Base-by-base conservation (phyloP, 345 rosid species). In the Combretum micranthum region DNA sequence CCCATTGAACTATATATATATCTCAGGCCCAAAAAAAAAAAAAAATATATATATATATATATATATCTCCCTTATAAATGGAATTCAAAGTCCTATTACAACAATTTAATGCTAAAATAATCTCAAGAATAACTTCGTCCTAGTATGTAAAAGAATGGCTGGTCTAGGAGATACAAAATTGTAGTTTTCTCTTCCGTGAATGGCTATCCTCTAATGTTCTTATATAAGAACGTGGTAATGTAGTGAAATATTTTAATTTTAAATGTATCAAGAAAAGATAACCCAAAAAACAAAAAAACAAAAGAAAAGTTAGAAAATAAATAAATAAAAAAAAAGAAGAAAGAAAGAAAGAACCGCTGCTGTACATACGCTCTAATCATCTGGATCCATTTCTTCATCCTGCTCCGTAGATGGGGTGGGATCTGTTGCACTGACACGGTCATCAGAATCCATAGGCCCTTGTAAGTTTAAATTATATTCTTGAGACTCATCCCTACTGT, bases 341-440 rank as follows among this genome's bases (percentile, higher is more conserved):
- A n/a, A n/a, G 12, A 19, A 49, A 42, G 50, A 59, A 50, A 13
- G 48, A 60, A 61, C 45, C 26, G 15, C 21, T 47, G 16, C 49
- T 61, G 64, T 61, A 61, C 64, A 61, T 22, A 13, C 15, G 20
- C 44, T 12, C 76, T 85, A 93, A 82, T 89, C 99, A 61, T 87
- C 84, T 23, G 97, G 90, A 73, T 93, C 99, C 96, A 92, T 89
- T 59, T 93, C 99, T 37, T 89, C 96, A 48, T 93, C 99, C 50
- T 71, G 86, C 65, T 86, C 90, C 17, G 79, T 70, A 19, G 78
- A 58, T 16, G 73, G 77, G 51, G 77, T 77, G 15, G 70, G 48
- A 57, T 76, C 73, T 72, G 77, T 72, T 64, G 68, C 76, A 52
- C 67, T 65, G 45, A 51, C 70, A 7, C 63, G 71, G 47, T 77